A percentile compares a stretch with the other conserved stretches of the same genome.
Conservation (phyloP, 805 yeast species). For the Metschnikowia chrysomelidarum region DNA sequence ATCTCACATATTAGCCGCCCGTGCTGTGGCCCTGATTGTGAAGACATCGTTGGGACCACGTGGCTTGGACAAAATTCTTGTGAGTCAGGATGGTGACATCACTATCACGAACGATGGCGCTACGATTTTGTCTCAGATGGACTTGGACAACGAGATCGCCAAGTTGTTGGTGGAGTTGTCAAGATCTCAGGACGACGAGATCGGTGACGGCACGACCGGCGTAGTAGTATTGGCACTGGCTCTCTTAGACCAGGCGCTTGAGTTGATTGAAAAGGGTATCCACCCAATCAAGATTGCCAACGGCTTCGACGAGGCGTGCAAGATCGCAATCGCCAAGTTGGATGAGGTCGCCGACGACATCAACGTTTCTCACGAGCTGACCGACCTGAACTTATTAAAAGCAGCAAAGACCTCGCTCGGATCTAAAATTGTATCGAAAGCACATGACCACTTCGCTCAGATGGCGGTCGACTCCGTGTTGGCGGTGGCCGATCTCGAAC, state of each 20-base stretch:
- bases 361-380: constrained; percentile 45
- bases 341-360: constrained; percentile 74
- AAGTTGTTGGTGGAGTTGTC: constrained; percentile 91
- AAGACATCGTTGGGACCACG: constrained; percentile 95
- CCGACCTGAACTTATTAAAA: constrained; percentile 62
- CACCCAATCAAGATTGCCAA: constrained; percentile 97
- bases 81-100: constrained; percentile 95
- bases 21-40: constrained; percentile 89
- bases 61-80: constrained; percentile 95
- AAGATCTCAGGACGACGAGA: constrained; percentile 94
- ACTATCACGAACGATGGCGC: constrained; percentile 99
- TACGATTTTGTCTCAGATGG: constrained; percentile 93
- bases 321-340: constrained; percentile 76
- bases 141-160: constrained; percentile 93
- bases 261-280: constrained; percentile 92
- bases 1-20: constrained; percentile 90
- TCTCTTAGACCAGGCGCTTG: constrained; percentile 88
- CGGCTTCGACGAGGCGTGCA: constrained; percentile 96
- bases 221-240: constrained; percentile 97
- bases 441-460: constrained; percentile 89
- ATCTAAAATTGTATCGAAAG: constrained; percentile 90
- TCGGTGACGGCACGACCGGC: constrained; percentile 99
- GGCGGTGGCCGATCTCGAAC: constrained; percentile 85
- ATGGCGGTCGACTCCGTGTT: constrained; percentile 97
- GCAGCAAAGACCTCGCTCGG: constrained; percentile 96